These are phyloP conservation scores for Kwoniella heveanensis DNA, from an alignment of 768 basidiomycete species.

Conservation along the genomic window DNA sequence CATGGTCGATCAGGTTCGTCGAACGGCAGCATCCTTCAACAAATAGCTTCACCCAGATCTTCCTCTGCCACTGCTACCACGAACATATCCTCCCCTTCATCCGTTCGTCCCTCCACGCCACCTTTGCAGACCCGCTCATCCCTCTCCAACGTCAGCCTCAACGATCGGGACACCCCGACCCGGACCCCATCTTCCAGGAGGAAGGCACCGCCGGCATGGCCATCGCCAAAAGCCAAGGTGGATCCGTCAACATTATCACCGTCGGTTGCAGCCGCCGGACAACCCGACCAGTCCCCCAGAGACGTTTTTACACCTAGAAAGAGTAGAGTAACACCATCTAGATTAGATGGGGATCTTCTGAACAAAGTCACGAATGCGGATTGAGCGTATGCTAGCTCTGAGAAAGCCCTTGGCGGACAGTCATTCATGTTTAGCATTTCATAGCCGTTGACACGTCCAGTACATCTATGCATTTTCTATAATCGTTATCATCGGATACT, in stretches of 20 bases:
- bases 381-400: no score
- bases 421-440: no score
- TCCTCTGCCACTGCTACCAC: no score
- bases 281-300: conserved; percentile 7
- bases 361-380: conserved; percentile 17
- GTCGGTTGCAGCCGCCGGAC: neutral
- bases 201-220: conserved; percentile 22
- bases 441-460: neutral
- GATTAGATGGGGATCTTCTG: conserved; percentile 15
- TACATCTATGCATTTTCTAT: neutral
- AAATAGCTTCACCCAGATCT: conserved; percentile 13
- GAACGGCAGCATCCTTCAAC: neutral
- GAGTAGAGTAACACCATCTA: conserved; percentile 8
- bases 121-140: neutral
- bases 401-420: no score
- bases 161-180: neutral
- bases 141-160: neutral
- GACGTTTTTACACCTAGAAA: conserved; percentile 23
- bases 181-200: conserved; percentile 17
- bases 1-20: neutral
- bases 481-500: neutral
- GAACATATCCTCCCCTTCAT: neutral
- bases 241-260: conserved; percentile 5
- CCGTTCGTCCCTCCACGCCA: conserved; percentile 10
- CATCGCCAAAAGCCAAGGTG: conserved; percentile 9